phyloP scores from a whole-genome alignment of 805 yeast species.

The Schizosaccharomyces lindneri region DNA sequence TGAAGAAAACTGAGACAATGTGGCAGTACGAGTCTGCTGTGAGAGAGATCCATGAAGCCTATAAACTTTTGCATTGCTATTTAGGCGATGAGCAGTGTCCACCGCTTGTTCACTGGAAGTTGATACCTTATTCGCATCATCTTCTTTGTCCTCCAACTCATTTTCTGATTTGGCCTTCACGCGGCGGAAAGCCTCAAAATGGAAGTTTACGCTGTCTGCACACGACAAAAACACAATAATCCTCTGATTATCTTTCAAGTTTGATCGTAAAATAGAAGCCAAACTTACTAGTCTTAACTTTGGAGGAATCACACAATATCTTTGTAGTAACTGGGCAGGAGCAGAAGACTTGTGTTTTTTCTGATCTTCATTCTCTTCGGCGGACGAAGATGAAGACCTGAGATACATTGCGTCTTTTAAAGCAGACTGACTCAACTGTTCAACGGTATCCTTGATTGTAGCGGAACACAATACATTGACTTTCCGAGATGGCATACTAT shows the following conservation, averaged over 20 bases:
- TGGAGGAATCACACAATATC: constrained; percentile 68
- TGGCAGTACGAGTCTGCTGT: constrained; percentile 60
- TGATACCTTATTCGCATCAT: constrained; percentile 11
- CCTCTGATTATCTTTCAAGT: constrained; percentile 10
- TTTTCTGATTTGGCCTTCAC: constrained; percentile 8
- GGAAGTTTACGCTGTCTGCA: constrained; percentile 90
- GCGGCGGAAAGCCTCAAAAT: constrained; percentile 35
- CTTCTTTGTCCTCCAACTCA: constrained; percentile 14
- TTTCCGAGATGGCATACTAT: constrained; percentile 38
- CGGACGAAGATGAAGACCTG: not conserved
- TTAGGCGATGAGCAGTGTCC: constrained; percentile 9
- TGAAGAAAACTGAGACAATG: constrained; percentile 32
- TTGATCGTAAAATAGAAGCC: constrained; percentile 28
- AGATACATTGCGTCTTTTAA: constrained; percentile 42
- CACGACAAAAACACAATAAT: constrained; percentile 72
- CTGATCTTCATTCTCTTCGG: not conserved
- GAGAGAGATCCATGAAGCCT: constrained; percentile 78
- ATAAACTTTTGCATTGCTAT: constrained; percentile 18
- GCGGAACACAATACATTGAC: constrained; percentile 82
- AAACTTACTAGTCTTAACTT: constrained; percentile 68
- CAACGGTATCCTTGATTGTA: constrained; percentile 60
- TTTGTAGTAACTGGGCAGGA: constrained; percentile 77
- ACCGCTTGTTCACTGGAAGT: constrained; percentile 16
- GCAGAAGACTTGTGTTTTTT: constrained; percentile 23
- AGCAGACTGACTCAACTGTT: constrained; percentile 56